Percentiles rank a stretch among this genome's conserved stretches.
phyloP scores from a whole-genome alignment of 768 basidiomycete species.

The Termitomyces sp. region DNA sequence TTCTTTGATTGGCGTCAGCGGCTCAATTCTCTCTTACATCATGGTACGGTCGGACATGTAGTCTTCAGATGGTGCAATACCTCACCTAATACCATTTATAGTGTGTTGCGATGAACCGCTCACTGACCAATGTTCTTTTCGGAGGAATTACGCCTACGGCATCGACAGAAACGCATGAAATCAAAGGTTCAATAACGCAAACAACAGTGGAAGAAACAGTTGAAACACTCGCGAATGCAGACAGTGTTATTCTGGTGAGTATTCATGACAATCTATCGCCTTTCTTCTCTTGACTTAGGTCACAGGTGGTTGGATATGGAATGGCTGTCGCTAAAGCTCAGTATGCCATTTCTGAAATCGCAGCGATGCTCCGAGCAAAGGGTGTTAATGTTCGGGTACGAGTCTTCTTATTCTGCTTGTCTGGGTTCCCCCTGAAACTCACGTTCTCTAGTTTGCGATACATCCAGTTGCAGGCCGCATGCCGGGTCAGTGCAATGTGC shows the following conservation, averaged over 20 bases:
- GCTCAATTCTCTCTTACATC: constrained; percentile 88
- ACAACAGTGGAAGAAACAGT: constrained; percentile 80
- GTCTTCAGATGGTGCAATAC: background rate
- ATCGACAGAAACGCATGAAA: constrained; percentile 59
- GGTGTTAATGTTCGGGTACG: constrained; percentile 69
- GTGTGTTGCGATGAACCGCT: constrained; percentile 94
- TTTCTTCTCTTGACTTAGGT: constrained; percentile 5
- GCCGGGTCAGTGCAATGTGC: constrained; percentile 93
- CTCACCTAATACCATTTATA: constrained; percentile 23
- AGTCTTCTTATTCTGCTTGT: background rate
- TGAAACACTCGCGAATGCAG: constrained; percentile 73
- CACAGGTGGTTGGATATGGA: constrained; percentile 78
- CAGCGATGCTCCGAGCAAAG: constrained; percentile 64
- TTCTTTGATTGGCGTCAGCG: constrained; percentile 85
- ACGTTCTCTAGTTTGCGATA: constrained; percentile 55
- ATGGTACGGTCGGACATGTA: constrained; percentile 49
- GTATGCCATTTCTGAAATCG: constrained; percentile 75
- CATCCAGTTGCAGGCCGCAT: constrained; percentile 92
- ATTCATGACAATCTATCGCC: background rate
- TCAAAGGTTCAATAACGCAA: constrained; percentile 79
- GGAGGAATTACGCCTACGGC: constrained; percentile 71
- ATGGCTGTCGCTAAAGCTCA: constrained; percentile 94
- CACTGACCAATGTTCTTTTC: constrained; percentile 80
- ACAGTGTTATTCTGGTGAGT: constrained; percentile 74
- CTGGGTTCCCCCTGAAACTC: background rate